phyloP scores from a whole-genome alignment of 176 grass and related monocot species.

The Oryza coarctata region DNA sequence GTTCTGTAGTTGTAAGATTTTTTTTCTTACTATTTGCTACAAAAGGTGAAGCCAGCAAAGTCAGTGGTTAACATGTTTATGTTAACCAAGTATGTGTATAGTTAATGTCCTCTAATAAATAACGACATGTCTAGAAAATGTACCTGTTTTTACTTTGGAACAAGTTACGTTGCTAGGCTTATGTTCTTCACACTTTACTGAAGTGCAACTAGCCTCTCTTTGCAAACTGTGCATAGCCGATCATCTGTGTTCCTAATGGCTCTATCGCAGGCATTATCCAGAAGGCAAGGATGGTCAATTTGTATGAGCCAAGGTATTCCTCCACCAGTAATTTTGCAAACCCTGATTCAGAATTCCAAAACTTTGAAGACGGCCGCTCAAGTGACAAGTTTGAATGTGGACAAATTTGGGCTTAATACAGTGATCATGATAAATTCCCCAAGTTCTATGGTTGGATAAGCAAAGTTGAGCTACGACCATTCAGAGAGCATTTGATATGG shows the following conservation, averaged over 20 bases:
- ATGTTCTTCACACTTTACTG: too few relatives aligned
- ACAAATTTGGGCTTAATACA: slow-evolving; percentile 90
- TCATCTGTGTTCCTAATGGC: slow-evolving; percentile 18
- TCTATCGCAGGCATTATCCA: slow-evolving; percentile 65
- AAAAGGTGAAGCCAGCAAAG: slow-evolving; percentile 6
- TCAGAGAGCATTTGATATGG: slow-evolving; percentile 68
- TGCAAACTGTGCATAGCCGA: slow-evolving; percentile 25
- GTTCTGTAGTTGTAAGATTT: background rate
- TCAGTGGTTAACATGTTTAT: slow-evolving; percentile 1
- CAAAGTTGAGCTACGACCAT: slow-evolving; percentile 55
- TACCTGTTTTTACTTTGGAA: background rate
- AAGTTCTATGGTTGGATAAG: slow-evolving; percentile 84
- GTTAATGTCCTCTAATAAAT: background rate
- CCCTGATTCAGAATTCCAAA: slow-evolving; percentile 79
- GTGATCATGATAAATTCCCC: slow-evolving; percentile 70
- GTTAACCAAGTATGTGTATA: background rate
- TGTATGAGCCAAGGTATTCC: too few relatives aligned
- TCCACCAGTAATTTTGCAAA: too few relatives aligned
- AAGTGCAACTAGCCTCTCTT: slow-evolving; percentile 23
- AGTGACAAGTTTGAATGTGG: slow-evolving; percentile 52
- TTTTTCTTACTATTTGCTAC: slow-evolving; percentile 22
- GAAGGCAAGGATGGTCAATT: slow-evolving; percentile 76
- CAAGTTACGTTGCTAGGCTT: background rate
- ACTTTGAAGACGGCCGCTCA: slow-evolving; percentile 49
- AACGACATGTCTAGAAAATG: background rate